These are phyloP conservation scores for Neonothopanus nambi DNA, from an alignment of 1,284 basidiomycete genomes.

Conservation along the genomic window DNA sequence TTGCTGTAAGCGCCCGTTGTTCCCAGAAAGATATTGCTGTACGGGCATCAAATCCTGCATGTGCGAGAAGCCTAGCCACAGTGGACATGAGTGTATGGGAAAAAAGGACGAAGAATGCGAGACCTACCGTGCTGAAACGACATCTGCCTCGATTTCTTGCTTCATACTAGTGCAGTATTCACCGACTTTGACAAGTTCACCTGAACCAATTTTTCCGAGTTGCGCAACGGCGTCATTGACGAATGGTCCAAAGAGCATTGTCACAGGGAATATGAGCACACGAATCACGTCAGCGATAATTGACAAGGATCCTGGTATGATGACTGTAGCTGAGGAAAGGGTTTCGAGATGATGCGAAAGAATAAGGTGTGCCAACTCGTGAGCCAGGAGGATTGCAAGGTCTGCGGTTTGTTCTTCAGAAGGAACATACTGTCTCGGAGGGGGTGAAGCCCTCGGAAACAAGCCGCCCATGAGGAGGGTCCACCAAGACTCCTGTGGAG, in stretches of 20 bases:
- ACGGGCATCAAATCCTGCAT: conserved; percentile 84
- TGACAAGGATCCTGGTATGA: conserved; percentile 79
- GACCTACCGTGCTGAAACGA: conserved; percentile 75
- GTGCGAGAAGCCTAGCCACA: conserved; percentile 76
- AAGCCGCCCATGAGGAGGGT: conserved; percentile 49
- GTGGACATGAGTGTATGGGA: conserved; percentile 5
- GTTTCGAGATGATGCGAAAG: conserved; percentile 90
- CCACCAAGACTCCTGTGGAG: conserved; percentile 42
- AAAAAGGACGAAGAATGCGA: conserved; percentile 19
- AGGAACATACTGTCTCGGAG: conserved; percentile 50
- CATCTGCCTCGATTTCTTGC: conserved; percentile 87
- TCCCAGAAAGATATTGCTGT: conserved; percentile 78
- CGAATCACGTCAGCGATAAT: conserved; percentile 75
- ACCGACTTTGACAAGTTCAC: conserved; percentile 70
- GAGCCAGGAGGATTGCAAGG: conserved; percentile 83
- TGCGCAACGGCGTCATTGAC: conserved; percentile 88
- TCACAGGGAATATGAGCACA: conserved; percentile 81
- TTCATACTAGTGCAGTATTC: conserved; percentile 71
- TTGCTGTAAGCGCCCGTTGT: conserved; percentile 28
- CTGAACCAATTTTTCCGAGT: conserved; percentile 71
- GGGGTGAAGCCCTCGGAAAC: conserved; percentile 28
- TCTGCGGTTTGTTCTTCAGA: conserved; percentile 80
- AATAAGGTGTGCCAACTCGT: conserved; percentile 86
- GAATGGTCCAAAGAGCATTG: conserved; percentile 88
- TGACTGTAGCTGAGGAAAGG: conserved; percentile 77